Conservation (phyloP, 2,329 filamentous ascomycete species). For the Elsinoe perseae region DNA sequence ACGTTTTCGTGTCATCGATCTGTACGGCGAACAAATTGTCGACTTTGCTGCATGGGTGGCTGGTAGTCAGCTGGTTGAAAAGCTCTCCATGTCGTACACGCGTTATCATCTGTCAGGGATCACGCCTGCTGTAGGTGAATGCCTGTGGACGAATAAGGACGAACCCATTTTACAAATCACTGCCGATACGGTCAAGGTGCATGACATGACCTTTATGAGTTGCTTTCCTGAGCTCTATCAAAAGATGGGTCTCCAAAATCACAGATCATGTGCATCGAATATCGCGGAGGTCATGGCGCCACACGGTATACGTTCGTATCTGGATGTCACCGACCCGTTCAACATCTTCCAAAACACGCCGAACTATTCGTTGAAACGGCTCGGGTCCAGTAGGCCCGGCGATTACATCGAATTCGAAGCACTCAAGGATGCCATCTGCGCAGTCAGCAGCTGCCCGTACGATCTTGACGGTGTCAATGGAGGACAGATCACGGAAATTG, state of each 20-base stretch:
- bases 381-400: slow-evolving; percentile 32
- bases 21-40: slow-evolving; percentile 35
- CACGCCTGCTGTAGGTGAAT: slow-evolving; percentile 32
- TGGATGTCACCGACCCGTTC: slow-evolving; percentile 34
- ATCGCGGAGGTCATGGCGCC: slow-evolving; percentile 33
- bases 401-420: slow-evolving; percentile 36
- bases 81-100: slow-evolving; percentile 35
- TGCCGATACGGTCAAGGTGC: slow-evolving; percentile 34
- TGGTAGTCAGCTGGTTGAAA: slow-evolving; percentile 27
- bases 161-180: slow-evolving; percentile 31
- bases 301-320: slow-evolving; percentile 29
- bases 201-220: slow-evolving; percentile 36
- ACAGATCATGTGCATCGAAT: slow-evolving; percentile 33
- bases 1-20: slow-evolving; percentile 34
- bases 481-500: slow-evolving; percentile 33
- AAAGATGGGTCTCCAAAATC: slow-evolving; percentile 27
- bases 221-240: slow-evolving; percentile 34
- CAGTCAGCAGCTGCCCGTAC: slow-evolving; percentile 34
- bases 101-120: slow-evolving; percentile 32
- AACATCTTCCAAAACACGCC: slow-evolving; percentile 38
- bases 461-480: slow-evolving; percentile 34
- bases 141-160: slow-evolving; percentile 33
- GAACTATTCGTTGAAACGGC: slow-evolving; percentile 32
- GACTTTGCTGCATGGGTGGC: slow-evolving; percentile 35
- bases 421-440: slow-evolving; percentile 30